phyloP scores from a whole-genome alignment of 1,284 basidiomycete species.

The Papiliotrema laurentii region DNA sequence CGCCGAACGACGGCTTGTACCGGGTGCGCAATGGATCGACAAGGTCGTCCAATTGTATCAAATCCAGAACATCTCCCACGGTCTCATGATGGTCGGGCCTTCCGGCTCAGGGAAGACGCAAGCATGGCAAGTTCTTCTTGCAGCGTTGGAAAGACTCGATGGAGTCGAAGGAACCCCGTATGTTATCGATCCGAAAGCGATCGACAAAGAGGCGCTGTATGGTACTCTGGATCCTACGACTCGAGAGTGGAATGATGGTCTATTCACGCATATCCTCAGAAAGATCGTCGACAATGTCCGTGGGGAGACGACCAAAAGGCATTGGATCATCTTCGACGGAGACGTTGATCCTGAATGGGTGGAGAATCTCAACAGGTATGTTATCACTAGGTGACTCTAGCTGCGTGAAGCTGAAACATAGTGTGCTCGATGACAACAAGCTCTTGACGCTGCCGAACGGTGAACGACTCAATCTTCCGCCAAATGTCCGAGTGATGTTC shows the following conservation, averaged over 20 bases:
- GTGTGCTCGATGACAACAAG: slow-evolving; percentile 99
- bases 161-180: slow-evolving; percentile 89
- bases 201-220: slow-evolving; percentile 96
- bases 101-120: slow-evolving; percentile 97
- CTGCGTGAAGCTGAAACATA: slow-evolving; percentile 40
- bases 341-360: slow-evolving; percentile 99
- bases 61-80: slow-evolving; percentile 99
- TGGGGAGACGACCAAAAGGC: slow-evolving; percentile 91
- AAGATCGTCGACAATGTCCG: slow-evolving; percentile 99
- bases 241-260: slow-evolving; percentile 98
- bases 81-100: slow-evolving; percentile 98
- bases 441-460: slow-evolving; percentile 95
- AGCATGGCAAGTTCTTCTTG: slow-evolving; percentile 91
- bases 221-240: slow-evolving; percentile 96
- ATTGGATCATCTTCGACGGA: slow-evolving; percentile 99
- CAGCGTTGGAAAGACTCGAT: slow-evolving; percentile 86
- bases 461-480: slow-evolving; percentile 92
- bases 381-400: slow-evolving; percentile 6
- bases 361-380: slow-evolving; percentile 95
- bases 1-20: slow-evolving; percentile 73
- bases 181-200: slow-evolving; percentile 98
- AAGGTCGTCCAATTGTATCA: slow-evolving; percentile 98
- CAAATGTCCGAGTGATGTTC: slow-evolving; percentile 99
- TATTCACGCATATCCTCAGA: slow-evolving; percentile 95
- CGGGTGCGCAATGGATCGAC: slow-evolving; percentile 84